Evolutionary conservation across 2,329 filamentous ascomycete species (phyloP), one percentile per base, ranked within the genome.

Genomic region (Arthrinium puccinioides): DNA sequence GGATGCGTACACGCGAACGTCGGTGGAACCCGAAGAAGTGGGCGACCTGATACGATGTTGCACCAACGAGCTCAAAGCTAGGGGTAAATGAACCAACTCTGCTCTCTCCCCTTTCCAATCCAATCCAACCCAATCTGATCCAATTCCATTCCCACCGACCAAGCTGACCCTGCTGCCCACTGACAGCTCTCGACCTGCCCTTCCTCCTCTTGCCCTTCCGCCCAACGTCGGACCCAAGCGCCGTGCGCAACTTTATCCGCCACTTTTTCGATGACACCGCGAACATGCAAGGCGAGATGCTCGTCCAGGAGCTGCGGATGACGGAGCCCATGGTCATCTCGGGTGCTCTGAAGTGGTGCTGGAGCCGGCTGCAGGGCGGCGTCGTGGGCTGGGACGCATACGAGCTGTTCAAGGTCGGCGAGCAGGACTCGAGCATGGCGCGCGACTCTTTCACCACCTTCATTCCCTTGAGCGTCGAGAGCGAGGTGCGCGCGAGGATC

Each of bases 341-440:
- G 46, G 92, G 89, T 52, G 88, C 96, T 28, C 72, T 92, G 47
- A 98, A 97, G 69, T 98, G 92, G 92, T 97, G 90, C 62, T 98
- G 92, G 92, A 89, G 87, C 59, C 79, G 92, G 63, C 69, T 98
- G 35, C 79, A 84, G 28, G 87, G 88, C 41, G 92, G 92, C 53
- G 81, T 98, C 11, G 89, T 98, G 24, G 88, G 87, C 40, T 97
- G 92, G 92, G 88, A 96, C 54, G 87, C 87, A 28, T 98, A 98
- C 56, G 89, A 97, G 58, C 74, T 94, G 16, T 98, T 98, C 71
- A 88, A 85, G 54, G 82, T 94, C 47, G 92, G 92, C 56, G 92
- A 98, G 66, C 78, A 84, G 69, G 92, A 97, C 64, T 95, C 92
- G 5, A 82, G 85, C 54, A 79, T 94, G 70, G 89, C 90, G 38